A percentile compares a stretch with the other conserved stretches of the same genome.
These are phyloP conservation scores for Nitzschia palea DNA, from an alignment of 108 stramenopile genomes.

Conservation along the genomic window DNA sequence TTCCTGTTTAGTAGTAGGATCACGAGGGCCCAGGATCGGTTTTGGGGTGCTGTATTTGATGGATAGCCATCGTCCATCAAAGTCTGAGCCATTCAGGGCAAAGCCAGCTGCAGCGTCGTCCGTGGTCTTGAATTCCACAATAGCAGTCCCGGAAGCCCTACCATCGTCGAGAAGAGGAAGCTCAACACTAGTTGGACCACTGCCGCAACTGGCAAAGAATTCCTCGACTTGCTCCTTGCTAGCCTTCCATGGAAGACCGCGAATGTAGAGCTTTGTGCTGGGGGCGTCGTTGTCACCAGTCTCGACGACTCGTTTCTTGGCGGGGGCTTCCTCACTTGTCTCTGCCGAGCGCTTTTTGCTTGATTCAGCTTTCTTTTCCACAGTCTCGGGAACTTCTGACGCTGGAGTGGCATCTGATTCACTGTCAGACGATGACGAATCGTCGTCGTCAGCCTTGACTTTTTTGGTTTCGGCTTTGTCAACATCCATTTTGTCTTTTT, in stretches of 20 bases:
- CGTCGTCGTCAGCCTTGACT: conserved; percentile 31
- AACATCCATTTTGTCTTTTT: conserved; percentile 25
- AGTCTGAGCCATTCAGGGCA: conserved; percentile 86
- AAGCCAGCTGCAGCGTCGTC: conserved; percentile 78
- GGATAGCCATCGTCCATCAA: conserved; percentile 89
- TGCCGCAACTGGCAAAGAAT: conserved; percentile 89
- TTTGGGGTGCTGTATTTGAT: conserved; percentile 81
- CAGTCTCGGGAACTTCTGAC: conserved; percentile 35
- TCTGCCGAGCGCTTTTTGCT: conserved; percentile 76
- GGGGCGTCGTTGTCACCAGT: conserved; percentile 30
- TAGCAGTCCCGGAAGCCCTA: conserved; percentile 84
- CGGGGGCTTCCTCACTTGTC: conserved; percentile 24
- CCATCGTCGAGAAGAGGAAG: conserved; percentile 89
- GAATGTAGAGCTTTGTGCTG: conserved; percentile 78
- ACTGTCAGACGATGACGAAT: conserved; percentile 32
- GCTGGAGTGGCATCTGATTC: conserved; percentile 51
- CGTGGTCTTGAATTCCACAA: conserved; percentile 68
- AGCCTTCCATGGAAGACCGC: conserved; percentile 94
- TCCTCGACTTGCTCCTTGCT: conserved; percentile 86
- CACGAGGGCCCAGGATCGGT: conserved; percentile 51
- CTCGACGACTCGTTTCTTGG: conserved; percentile 40
- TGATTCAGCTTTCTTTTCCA: conserved; percentile 18
- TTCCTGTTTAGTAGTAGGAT: conserved; percentile 70
- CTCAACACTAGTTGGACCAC: conserved; percentile 61
- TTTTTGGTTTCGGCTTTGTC: conserved; percentile 27